Conservation (phyloP, 2,329 filamentous ascomycete genomes). For the Talaromyces albobiverticillius region DNA sequence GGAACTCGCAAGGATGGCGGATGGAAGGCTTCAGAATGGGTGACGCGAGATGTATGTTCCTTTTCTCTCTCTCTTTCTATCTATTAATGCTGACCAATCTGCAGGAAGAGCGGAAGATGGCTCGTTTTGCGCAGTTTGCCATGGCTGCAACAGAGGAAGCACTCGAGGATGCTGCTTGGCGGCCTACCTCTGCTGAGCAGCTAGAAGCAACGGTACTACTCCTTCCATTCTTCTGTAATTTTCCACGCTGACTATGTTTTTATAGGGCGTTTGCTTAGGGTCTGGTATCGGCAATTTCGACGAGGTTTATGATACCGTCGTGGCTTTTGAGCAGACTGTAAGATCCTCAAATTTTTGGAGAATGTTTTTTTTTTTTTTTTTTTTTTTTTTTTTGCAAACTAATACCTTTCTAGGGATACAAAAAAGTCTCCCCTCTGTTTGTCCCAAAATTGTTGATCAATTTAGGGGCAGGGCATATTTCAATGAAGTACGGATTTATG, state of each 20-base stretch:
- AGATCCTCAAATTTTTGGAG: too few relatives aligned
- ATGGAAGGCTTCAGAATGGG: constrained; percentile 45
- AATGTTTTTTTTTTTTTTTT: background rate
- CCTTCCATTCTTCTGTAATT: background rate
- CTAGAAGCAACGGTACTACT: constrained; percentile 63
- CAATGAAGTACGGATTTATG: constrained; percentile 83
- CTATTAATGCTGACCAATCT: background rate
- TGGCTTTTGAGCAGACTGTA: constrained; percentile 72
- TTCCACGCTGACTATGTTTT: constrained; percentile 16
- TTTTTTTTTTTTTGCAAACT: background rate
- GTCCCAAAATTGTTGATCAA: constrained; percentile 93
- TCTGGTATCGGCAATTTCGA: constrained; percentile 95
- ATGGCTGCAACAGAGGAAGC: constrained; percentile 85
- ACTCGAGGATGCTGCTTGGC: constrained; percentile 76
- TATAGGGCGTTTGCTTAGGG: constrained; percentile 79
- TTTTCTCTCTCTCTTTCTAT: background rate
- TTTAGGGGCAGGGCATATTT: constrained; percentile 88
- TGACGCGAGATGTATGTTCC: constrained; percentile 38
- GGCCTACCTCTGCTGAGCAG: constrained; percentile 58
- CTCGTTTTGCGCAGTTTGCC: constrained; percentile 88
- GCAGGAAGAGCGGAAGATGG: constrained; percentile 73
- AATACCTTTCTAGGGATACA: constrained; percentile 66
- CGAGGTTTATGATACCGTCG: constrained; percentile 79
- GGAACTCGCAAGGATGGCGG: constrained; percentile 45
- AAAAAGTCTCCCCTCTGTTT: constrained; percentile 88